A percentile compares a stretch with the other conserved stretches of the same genome.
phyloP scores from a whole-genome alignment of 2,329 filamentous ascomycete species.

The Aspergillus tanneri region DNA sequence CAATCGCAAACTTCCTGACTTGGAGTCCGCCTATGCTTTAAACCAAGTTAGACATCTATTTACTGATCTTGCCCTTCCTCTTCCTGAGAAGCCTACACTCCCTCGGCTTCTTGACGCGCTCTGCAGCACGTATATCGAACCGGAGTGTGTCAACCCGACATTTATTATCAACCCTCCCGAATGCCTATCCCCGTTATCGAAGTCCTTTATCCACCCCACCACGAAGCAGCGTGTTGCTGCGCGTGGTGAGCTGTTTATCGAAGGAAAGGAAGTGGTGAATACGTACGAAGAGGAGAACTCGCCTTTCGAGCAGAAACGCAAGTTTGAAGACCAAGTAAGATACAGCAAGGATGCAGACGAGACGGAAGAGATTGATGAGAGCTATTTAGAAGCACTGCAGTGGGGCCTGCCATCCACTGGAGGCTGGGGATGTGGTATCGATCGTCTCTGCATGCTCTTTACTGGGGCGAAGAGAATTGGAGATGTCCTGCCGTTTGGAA shows the following conservation, averaged over 20 bases:
- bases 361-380: conserved; percentile 64
- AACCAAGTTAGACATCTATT: conserved; percentile 59
- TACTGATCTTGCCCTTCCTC: conserved; percentile 46
- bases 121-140: conserved; percentile 73
- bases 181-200: conserved; percentile 86
- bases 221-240: conserved; percentile 74
- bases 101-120: conserved; percentile 79
- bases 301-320: conserved; percentile 78
- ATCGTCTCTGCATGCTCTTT: conserved; percentile 89
- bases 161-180: conserved; percentile 90
- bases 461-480: conserved; percentile 74
- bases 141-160: conserved; percentile 67
- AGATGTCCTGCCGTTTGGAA: conserved; percentile 88
- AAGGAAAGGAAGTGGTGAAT: conserved; percentile 81
- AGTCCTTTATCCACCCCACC: conserved; percentile 71
- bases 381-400: conserved; percentile 79
- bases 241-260: conserved; percentile 80
- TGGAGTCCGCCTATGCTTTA: conserved; percentile 56
- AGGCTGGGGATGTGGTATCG: conserved; percentile 92
- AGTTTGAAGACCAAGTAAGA: conserved; percentile 65
- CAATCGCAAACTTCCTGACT: conserved; percentile 63
- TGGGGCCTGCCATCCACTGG: conserved; percentile 93
- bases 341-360: conserved; percentile 51
- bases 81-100: conserved; percentile 57
- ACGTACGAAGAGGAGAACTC: conserved; percentile 99